Evolutionary conservation across 225 moss, liverwort and hornwort species (phyloP), one percentile per base, ranked within the genome.

Genomic region (Climacium dendroides): DNA sequence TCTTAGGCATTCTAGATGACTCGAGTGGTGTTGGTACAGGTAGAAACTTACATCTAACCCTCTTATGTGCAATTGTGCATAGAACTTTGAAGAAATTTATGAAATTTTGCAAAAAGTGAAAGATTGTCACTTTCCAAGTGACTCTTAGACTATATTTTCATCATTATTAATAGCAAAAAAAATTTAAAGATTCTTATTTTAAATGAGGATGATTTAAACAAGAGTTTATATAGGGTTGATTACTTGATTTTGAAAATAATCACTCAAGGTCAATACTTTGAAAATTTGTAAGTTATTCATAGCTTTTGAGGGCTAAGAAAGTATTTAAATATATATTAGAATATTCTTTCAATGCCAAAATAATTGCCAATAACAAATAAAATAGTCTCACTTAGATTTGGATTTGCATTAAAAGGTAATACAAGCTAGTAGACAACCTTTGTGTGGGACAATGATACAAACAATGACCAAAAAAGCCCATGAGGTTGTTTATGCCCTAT

Each of bases 21-120:
- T 93, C 91, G 54, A 87, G 76, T 19, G 96, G 96, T n/a, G 13
- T 14, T 6, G 90, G 90, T 15, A 82, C 90, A 80, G 85, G 85
- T 84, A 86, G 13, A 22, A 50, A 34, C 14, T 47, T 7, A 74
- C 26, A 70, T 70, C 0, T 70, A 2, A 70, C 41, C 47, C 1
- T 45, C 11, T 45, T 29, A 6, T 41, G 4, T 15, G 8, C 14
- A 37, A 67, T 11, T 41, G 5, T 15, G 15, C 15, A 71, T 26
- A 2, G 28, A 28, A 28, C 45, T 45, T 28, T 43, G 17, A 72
- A 45, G 29, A 72, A 45, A 6, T 45, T 17, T 45, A 29, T 28
- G 17, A 45, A 29, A 45, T 10, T 28, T 72, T 29, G 29, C 17
- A 10, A 72, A 29, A 3, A 29, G 16, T 16, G 28, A 28, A 28